Evolutionary conservation across 140 eudicot species (phyloP), one percentile per base, ranked within the genome.

Genomic region (Senecio squalidus): DNA sequence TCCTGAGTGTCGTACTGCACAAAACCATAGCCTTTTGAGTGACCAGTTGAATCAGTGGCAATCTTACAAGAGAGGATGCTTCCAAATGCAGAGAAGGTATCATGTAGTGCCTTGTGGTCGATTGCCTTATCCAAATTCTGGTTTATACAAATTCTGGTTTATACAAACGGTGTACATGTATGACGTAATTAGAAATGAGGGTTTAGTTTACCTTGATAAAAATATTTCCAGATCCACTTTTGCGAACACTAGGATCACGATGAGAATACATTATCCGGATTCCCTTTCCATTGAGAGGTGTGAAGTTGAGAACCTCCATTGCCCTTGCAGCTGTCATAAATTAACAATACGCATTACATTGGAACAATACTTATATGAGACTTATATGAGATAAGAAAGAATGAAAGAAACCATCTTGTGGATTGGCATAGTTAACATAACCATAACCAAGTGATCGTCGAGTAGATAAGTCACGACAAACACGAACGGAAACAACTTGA

Each of bases 11-110:
- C 91, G 66, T 75, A 83, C 60, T 83, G 91, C 66, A 83, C 91
- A 76, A 83, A 83, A 33, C 91, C 91, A 27, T 79, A 83, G 9
- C 91, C 91, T 49, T 79, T 78, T 31, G 91, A 83, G 54, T 83
- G 85, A 11, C 91, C 91, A 26, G 76, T 29, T 26, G 76, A 18
- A 58, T 83, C 91, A 13, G 86, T 83, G 11, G 91, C 85, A 21
- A 83, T 78, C 78, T 83, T 83, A 74, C 91, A 83, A 9, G 91
- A 83, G 49, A 83, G 83, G 36, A 83, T 83, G 76, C 65, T 83
- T 5, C 86, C 91, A 63, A 72, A 79, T 29, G 85, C 21, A 14
- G 85, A 78, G 55, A 82, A 82, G 6, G 89, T 74, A 49, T 82
- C 82, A 55, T 82, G 82, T 9, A 82, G 67, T 20, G 76, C 82